Evolutionary conservation across 2,329 filamentous ascomycete genomes (phyloP), one percentile per base, ranked within the genome.

Genomic region (Ophiostoma australiae): DNA sequence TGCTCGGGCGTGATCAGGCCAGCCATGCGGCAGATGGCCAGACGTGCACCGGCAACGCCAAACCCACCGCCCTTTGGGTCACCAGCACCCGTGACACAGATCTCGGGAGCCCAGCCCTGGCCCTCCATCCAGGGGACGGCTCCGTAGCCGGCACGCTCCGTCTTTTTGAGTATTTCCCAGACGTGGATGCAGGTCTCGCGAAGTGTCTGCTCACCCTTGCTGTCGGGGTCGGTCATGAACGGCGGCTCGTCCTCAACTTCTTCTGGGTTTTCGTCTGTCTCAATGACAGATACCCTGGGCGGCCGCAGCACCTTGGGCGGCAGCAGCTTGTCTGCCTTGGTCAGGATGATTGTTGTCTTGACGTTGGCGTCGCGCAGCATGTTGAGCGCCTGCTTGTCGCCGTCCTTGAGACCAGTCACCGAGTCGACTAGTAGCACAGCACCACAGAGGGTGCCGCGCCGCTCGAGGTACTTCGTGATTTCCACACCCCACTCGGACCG

Each of bases 361-460:
- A 83, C 80, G 11, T 80, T 80, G 3, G 80, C 79, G 68, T 81
- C 78, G 68, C 83, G 79, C 73, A 88, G 78, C 65, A 84, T 77
- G 71, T 79, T 76, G 44, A 88, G 76, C 72, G 85, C 80, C 77
- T 81, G 80, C 15, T 77, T 76, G 74, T 88, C 86, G 67, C 80
- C 80, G 31, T 79, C 77, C 73, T 85, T 84, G 1, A 86, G 77
- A 17, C 82, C 83, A 66, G 86, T 85, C 71, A 86, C 82, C 3
- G 83, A 82, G 39, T 86, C 84, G 20, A 88, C 78, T 52, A 89
- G 78, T 67, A 88, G 73, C 10, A 88, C 80, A 1, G 84, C 85
- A 3, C 85, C 86, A 69, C 80, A 81, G 10, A 87, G 78, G 75
- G 81, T 80, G 27, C 77, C 78, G 65, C 86, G 79, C 73, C 80